Evolutionary conservation across 305 asterid genomes (phyloP), one percentile per base, ranked within the genome.

Genomic region (Petunia hybrid): DNA sequence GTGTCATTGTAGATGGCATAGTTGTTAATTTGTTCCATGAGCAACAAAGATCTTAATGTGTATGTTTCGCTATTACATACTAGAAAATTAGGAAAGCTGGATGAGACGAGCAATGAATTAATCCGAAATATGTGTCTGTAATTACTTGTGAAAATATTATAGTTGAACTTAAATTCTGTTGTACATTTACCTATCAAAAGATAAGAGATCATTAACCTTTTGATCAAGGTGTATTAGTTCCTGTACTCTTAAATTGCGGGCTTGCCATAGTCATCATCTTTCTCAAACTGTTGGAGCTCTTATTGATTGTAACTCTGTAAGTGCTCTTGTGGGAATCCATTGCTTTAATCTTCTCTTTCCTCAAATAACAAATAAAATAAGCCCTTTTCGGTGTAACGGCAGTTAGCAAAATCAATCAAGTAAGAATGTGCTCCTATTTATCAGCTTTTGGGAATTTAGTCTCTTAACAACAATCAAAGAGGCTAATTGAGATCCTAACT

Each of bases 1-100:
- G 38, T 38, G 36, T 74, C 53, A 36, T 3, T 7, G 64, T 74
- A 14, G 0, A 53, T 74, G 41, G 13, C 45, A 3, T 53, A 38
- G 64, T 36, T 53, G 64, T 74, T 74, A 38, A 53, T 53, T 38
- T 55, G 16, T 53, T 74, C 78, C 78, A 31, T 73, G 36, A 12
- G 36, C 64, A 53, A 35, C 48, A 74, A 10, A 36, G 5, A 36
- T 46, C 31, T 36, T 2, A 71, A 36, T 53, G 1, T 53, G 53
- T 14, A 51, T 10, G 38, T 71, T 65, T 80, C 35, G 36, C 36
- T 7, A 38, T 46, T 53, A 38, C 48, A 36, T 74, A 36, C 36
- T 74, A 51, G 12, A 46, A 5, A 48, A 74, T 74, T 74, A 7
- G 9, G 46, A 1, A 74, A 74, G 36, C 12, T 4, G 4, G 48